Base-by-base conservation (phyloP, 1,284 basidiomycete genomes). In the Apiotrichum laibachii region DNA sequence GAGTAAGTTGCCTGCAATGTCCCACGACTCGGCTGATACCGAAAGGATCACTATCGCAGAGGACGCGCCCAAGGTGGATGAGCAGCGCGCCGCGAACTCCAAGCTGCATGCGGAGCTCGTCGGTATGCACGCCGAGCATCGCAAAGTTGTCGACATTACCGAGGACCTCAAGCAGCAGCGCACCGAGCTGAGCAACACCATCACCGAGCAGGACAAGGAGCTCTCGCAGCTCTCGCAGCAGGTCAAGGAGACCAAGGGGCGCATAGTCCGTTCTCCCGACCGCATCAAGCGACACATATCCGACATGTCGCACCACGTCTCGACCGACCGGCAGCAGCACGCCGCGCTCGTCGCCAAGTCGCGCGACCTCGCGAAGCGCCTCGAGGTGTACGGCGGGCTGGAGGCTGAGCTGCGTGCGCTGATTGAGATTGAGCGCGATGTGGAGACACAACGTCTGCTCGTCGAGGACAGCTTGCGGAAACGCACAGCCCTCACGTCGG, bases 221-320 rank as follows among this genome's bases (percentile, higher is more conserved):
- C 63, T 68, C 18, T 60, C 64, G 5, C 55, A 62, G 39, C 31
- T 72, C 13, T 55, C 62, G 16, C 46, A 62, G 31, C 61, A 72
- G 50, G 85, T 88, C 57, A 76, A 80, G 11, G 82, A 85, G 47
- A 85, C 85, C 0, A 82, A 85, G 50, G 80, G 84, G 13, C 85
- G 90, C 4, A 87, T 94, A 59, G 90, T 94, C 1, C 89, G 90
- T 67, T 91, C 89, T 0, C 90, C 90, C 0, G 90, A 94, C 48
- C 83, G 91, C 40, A 87, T 92, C 67, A 87, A 86, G 72, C 85
- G 86, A 56, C 87, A 85, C 47, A 92, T 94, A 61, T 77, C 82
- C 16, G 82, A 84, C 31, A 90, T 92, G 88, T 82, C 83, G 5
- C 70, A 78, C 11, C 84, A 82, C 0, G 82, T 57, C 83, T 86